Evolutionary conservation across 2,329 filamentous ascomycete species (phyloP), one percentile per base, ranked within the genome.

Genomic region (Penicillium rolfsii): DNA sequence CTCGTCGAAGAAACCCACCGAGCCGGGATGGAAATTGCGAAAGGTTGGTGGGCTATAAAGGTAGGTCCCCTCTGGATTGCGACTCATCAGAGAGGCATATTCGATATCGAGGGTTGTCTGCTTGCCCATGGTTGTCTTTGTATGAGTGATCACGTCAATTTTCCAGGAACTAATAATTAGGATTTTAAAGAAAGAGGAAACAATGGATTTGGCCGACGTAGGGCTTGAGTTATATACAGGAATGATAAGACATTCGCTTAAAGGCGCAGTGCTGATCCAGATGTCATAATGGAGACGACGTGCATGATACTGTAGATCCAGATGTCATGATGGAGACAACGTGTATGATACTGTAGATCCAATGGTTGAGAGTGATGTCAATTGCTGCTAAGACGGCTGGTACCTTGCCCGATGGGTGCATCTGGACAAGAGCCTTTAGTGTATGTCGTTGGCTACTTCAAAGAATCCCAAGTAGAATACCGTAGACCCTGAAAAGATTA

Each of bases 11-110:
- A 41, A 60, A 6, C 60, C 62, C 26, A 64, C 38, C 6, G 52
- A 50, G 41, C 62, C 60, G 0, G 62, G 62, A 55, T 64, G 62
- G 12, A 60, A 30, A 5, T 53, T 19, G 30, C 38, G 45, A n/a
- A 41, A 64, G 33, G 16, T 46, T 24, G 57, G 57, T 8, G 62
- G 62, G 14, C 26, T 60, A 46, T 58, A 64, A 4, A 64, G 50
- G 24, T 57, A 64, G 38, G 62, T 33, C 5, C 62, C 60, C 3
- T 60, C 35, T 40, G 55, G 55, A 43, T 62, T 58, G 5, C 19
- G 38, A 9, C 62, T 59, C 60, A 64, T 64, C 8, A 64, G 58
- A 35, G 49, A 55, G 22, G 60, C 57, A 35, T 63, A 63, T 55
- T 64, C 62, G 53, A 50, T 50, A 9, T 50, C 48, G 19, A 50